Conservation (phyloP, 2,329 filamentous ascomycete species). For the Aspergillus caelatus region DNA sequence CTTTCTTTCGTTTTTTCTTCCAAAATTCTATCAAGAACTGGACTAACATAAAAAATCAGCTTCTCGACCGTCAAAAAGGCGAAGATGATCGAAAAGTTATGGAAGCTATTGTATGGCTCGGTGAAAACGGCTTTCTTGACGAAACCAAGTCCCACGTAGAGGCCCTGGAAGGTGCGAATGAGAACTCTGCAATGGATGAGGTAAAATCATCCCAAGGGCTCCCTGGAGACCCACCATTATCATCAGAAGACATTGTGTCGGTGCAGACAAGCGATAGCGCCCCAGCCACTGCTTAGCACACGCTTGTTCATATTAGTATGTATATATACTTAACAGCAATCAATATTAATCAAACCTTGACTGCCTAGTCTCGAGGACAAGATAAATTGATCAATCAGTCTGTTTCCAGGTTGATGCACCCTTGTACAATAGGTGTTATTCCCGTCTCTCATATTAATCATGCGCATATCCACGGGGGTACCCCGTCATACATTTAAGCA, state of each 20-base stretch:
- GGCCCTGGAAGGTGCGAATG: neutral
- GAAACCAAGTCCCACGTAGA: conserved; percentile 15
- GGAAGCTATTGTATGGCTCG: conserved; percentile 46
- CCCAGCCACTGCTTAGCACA: neutral
- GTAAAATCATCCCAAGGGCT: neutral
- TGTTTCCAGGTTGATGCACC: neutral
- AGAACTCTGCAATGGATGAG: neutral
- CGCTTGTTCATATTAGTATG: neutral
- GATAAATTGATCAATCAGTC: neutral
- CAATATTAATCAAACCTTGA: neutral
- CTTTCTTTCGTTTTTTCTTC: neutral
- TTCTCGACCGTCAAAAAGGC: conserved; percentile 46
- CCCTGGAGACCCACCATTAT: neutral
- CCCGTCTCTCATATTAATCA: neutral
- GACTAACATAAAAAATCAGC: conserved; percentile 25
- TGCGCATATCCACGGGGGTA: neutral
- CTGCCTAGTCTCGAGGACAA: neutral
- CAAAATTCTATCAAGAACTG: neutral
- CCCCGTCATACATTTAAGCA: neutral
- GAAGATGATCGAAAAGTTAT: conserved; percentile 46
- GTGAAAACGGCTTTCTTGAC: conserved; percentile 44
- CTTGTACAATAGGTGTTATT: neutral
- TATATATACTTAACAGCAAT: neutral
- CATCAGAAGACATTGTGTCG: neutral
- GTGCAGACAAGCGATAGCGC: neutral